Base-by-base conservation (phyloP, 805 yeast genomes). In the Crinitomyces ghanaensis region DNA sequence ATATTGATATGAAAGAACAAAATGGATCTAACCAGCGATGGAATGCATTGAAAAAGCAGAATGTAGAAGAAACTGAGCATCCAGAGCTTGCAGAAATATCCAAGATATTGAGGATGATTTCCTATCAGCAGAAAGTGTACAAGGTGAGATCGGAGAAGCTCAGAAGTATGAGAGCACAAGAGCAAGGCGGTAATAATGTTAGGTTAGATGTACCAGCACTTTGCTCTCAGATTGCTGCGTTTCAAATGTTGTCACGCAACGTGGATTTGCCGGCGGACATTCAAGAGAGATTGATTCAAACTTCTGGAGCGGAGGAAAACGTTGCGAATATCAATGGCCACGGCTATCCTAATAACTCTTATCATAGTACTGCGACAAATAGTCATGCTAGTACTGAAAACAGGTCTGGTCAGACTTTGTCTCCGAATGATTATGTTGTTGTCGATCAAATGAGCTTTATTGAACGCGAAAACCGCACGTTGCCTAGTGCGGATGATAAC, bases 181-280 rank as follows among this genome's bases (percentile, higher is more conserved):
- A 31, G 25, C 23, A 26, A 4, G 30, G 19, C 27, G 29, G 33
- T 14, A 20, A 26, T 8, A 26, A 28, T 28, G 30, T 20, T 5
- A 18, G 14, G n/a, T n/a, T 22, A 5, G 30, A 17, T 15, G 23
- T 24, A 16, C 11, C 11, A 5, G 30, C 26, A 18, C 22, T 11
- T 15, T 7, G 74, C 42, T 70, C 74, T 30, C 93, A 81, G 53
- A 68, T 78, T 28, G 75, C 77, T 28, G 82, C 91, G 0, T 74
- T 75, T 50, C 72, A 77, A 51, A 59, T 71, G 36, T 60, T 82
- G 28, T 63, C 73, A 25, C 72, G 73, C 36, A 66, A 61, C 40
- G 54, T 70, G 21, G 70, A 72, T 15, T 59, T 77, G 9, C 78
- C 81, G 4, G 69, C 57, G 21, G 65, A 60, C 28, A 52, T 76